Base-by-base conservation (phyloP, 78 protist species). In the Anaeramoeba flamelloides region DNA sequence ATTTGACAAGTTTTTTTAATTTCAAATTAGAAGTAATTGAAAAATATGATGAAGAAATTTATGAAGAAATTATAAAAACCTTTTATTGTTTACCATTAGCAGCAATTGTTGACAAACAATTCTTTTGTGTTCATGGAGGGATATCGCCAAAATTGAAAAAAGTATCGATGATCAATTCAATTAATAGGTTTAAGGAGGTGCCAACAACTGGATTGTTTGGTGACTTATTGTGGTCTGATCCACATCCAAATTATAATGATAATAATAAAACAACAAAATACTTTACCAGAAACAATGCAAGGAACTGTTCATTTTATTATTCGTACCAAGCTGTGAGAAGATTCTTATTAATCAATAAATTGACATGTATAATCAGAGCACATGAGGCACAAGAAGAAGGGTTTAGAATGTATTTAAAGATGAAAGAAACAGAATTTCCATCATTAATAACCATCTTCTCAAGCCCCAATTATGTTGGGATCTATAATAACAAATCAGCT, bases 191-290 rank as follows among this genome's bases (percentile, higher is more conserved):
- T 84, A 40, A 82, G 2, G 99, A 96, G 64, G 92, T 95, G 31
- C 98, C 98, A 1, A 81, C n/a, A n/a, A n/a, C n/a, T n/a, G n/a
- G n/a, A 3, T 17, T 8, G 8, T 79, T 4, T 82, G 38, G 74
- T 40, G 98, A 95, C 78, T 74, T 96, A 78, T 83, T 96, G 22
- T 96, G 99, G 99, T 78, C 98, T 8, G 99, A 96, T 82, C 99
- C 99, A 37, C 64, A 83, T 86, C n/a, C n/a, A n/a, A n/a, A n/a
- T n/a, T n/a, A n/a, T n/a, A n/a, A n/a, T n/a, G n/a, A n/a, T n/a
- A n/a, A n/a, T n/a, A n/a, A n/a, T n/a, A n/a, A n/a, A n/a, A n/a
- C n/a, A n/a, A n/a, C n/a, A n/a, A n/a, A n/a, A n/a, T n/a, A n/a
- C n/a, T n/a, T n/a, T n/a, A n/a, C n/a, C n/a, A n/a, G n/a, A n/a